Evolutionary conservation across 2,329 filamentous ascomycete species (phyloP), one percentile per base, ranked within the genome.

Genomic region (Colletotrichum filicis): DNA sequence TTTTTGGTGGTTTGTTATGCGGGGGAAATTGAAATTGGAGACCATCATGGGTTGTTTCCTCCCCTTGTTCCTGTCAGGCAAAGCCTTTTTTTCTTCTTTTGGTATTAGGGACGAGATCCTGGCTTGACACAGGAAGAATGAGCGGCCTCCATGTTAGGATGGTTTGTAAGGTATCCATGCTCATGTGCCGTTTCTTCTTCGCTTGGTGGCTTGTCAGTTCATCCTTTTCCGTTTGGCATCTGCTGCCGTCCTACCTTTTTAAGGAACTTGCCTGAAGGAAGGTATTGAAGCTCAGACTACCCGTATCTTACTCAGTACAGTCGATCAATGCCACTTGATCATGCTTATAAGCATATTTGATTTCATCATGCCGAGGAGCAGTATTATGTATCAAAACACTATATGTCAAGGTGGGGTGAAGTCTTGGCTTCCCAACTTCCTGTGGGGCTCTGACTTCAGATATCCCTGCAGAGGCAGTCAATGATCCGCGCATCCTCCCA

Each of bases 11-110:
- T 19, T 49, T 67, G 5, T 67, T 52, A 61, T 67, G 46, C 56
- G 56, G 56, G 56, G 63, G 68, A 49, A 61, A 67, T 67, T 61
- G 46, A 49, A 71, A 62, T 67, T 57, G 63, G 37, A 49, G 49
- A 56, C 32, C 69, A 69, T 55, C 66, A 30, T 8, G 19, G 63
- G 12, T 28, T 68, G 65, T 72, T 72, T 68, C 30, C 52, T 14
- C 32, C 12, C 37, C 22, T 19, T 16, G 24, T 32, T 46, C 46
- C 30, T 52, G n/a, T 55, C 3, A 42, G 22, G 24, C 19, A 32
- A 42, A 42, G 14, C 16, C 16, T 42, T 42, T 30, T 14, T 32
- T 4, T 22, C 32, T 42, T 30, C n/a, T 32, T 16, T 32, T 14
- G 28, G 53, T 55, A 12, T 14, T 4, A 19, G n/a, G 55, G 4